Evolutionary conservation across 192 early-diverging fungal species (phyloP).

Genomic region (Thoreauomyces humboldtii): DNA sequence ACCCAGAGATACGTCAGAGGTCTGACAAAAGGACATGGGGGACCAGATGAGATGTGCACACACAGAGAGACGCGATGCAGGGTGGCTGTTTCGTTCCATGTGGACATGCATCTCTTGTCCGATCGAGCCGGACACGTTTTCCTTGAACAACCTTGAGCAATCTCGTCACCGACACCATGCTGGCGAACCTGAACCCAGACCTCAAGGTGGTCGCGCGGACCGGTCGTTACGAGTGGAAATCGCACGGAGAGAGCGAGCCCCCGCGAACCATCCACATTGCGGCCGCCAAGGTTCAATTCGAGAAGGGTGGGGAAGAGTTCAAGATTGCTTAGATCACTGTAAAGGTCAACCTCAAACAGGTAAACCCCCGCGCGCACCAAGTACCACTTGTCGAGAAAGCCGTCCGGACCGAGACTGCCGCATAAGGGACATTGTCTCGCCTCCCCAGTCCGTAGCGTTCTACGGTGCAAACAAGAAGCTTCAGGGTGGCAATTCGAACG

Average conservation of each 20-base stretch:
- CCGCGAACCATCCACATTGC: neutral
- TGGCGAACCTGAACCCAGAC: slow-evolving; percentile 14
- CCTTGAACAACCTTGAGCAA: neutral
- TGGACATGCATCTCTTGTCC: too few species aligned
- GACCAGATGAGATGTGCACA: too few species aligned
- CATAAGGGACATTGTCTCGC: too few species aligned
- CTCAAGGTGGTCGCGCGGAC: neutral
- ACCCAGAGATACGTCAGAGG: too few species aligned
- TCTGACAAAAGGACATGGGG: too few species aligned
- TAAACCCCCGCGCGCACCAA: too few species aligned
- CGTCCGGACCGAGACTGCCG: too few species aligned
- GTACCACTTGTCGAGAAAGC: too few species aligned
- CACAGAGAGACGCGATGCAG: too few species aligned
- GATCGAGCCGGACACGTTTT: too few species aligned
- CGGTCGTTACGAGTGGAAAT: slow-evolving; percentile 14
- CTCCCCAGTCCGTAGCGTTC: slow-evolving; percentile 26
- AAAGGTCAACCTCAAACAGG: slow-evolving; percentile 22
- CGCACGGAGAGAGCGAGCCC: neutral
- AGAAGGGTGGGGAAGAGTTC: slow-evolving; percentile 8
- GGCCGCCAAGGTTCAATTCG: slow-evolving; percentile 13
- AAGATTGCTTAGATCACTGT: slow-evolving; percentile 20
- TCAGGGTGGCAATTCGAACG: slow-evolving; percentile 20
- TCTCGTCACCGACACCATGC: slow-evolving; percentile 19
- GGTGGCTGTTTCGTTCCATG: too few species aligned
- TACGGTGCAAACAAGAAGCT: neutral